Evolutionary conservation across 768 basidiomycete species (phyloP), one percentile per base, ranked within the genome.

Genomic region (Asterophora lycoperdoides): DNA sequence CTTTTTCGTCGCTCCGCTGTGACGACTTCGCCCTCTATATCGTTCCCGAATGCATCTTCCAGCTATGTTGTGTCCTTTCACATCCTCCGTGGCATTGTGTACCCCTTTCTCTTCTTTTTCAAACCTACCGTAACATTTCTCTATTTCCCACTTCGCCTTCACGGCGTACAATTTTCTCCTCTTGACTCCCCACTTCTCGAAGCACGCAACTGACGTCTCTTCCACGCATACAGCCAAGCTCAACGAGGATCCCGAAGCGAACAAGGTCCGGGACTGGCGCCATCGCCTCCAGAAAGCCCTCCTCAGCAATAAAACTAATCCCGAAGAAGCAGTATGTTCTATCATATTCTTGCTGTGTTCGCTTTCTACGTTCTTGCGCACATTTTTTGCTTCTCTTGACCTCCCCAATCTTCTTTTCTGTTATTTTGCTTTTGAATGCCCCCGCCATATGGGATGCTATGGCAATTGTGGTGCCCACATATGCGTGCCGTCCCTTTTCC

Each of bases 221-320:
- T 3, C 34, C 17, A 15, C 23, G 6, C 23, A 23, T 7, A 18
- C 17, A 57, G 59, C 51, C 17, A 46, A 52, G 44, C 54, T 82
- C 46, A 66, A 70, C 35, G 69, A 64, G 41, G 83, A 87, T 64
- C 76, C 75, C 1, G 84, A 86, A 52, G 86, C 82, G 18, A 59
- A 71, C 46, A 84, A 81, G 61, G 86, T 89, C 61, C 82, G 83
- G 60, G 83, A 84, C 49, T 90, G 88, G 87, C 73, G 88, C 55
- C 88, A 90, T 65, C 84, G 77, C 63, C 74, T 90, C 10, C 88
- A 91, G 65, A 82, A 86, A 57, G 84, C 78, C 0, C 80, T 86
- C 66, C 62, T 89, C 18, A 55, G 60, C 44, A 34, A 29, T 10
- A 61, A 60, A 39, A 40, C 33, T 3, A 48, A 45, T 2, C 60